Evolutionary conservation across 371 early-diverging fungal genomes (phyloP).

Genomic region (Apophysomyces variabilis): DNA sequence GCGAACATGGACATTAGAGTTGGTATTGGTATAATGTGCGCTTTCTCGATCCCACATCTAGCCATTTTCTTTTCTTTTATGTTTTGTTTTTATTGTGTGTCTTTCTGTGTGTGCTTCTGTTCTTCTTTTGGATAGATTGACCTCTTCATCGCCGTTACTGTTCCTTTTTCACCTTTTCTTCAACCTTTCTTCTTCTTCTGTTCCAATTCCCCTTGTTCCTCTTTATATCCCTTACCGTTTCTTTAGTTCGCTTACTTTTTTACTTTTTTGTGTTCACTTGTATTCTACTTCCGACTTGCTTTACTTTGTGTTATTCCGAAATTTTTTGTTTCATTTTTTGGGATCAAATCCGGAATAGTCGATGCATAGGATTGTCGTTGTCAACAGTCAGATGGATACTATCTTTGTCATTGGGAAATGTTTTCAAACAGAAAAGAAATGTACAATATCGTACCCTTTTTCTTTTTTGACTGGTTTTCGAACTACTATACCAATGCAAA

Average conservation of each 20-base stretch:
- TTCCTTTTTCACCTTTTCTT: conserved; percentile 15
- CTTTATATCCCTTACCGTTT: background rate
- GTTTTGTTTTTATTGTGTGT: background rate
- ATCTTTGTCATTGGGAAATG: no score
- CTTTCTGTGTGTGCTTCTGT: background rate
- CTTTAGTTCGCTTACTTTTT: background rate
- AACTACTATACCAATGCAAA: no score
- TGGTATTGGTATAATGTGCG: conserved; percentile 67
- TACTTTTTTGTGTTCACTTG: background rate
- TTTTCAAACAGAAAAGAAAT: background rate
- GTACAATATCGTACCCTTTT: no score
- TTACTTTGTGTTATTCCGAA: background rate
- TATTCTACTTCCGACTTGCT: conserved; percentile 1
- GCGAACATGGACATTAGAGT: conserved; percentile 84
- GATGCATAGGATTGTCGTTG: no score
- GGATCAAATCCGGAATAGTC: no score
- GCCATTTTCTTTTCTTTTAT: background rate
- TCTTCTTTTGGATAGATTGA: background rate
- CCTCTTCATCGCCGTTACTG: background rate
- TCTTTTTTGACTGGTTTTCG: no score
- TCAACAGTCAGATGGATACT: no score
- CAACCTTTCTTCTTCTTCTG: conserved; percentile 1
- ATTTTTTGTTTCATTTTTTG: background rate
- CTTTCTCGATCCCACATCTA: background rate
- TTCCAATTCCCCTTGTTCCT: conserved; percentile 2